Percentiles rank a stretch among this genome's conserved stretches.
These are phyloP conservation scores for Raphanus hybrid DNA, from an alignment of 441 rosid genomes.

Conservation along the genomic window DNA sequence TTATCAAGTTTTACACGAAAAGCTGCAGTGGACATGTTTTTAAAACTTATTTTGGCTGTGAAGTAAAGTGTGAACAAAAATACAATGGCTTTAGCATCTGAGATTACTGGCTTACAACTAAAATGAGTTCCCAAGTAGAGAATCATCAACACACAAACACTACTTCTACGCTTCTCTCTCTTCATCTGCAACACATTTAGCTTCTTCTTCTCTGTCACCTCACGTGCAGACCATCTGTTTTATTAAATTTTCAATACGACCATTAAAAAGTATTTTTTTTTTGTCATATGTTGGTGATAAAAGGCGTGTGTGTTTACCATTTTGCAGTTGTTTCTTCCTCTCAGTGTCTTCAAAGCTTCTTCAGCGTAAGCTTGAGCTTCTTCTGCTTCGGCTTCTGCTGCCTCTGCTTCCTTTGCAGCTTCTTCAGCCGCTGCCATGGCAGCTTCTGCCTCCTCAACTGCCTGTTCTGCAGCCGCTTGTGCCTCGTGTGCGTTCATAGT, in stretches of 20 bases:
- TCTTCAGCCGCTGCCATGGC: conserved; percentile 91
- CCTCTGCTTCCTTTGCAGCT: conserved; percentile 95
- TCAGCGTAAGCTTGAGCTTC: conserved; percentile 89
- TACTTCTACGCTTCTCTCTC: background rate
- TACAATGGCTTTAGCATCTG: background rate
- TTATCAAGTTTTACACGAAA: no score
- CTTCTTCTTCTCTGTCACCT: conserved; percentile 15
- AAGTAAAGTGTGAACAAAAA: background rate
- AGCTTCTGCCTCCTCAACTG: conserved; percentile 94
- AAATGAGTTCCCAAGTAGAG: conserved; percentile 27
- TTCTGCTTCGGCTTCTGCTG: conserved; percentile 91
- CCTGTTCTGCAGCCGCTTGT: conserved; percentile 79
- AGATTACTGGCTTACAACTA: conserved; percentile 19
- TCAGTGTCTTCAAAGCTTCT: conserved; percentile 73
- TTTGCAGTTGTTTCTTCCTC: conserved; percentile 64
- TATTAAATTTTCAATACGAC: conserved; percentile 10
- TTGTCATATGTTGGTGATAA: background rate
- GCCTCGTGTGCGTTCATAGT: conserved; percentile 86
- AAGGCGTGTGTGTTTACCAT: conserved; percentile 43
- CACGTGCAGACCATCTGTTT: conserved; percentile 33
- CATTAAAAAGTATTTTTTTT: conserved; percentile 5
- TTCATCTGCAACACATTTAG: background rate
- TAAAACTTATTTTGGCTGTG: background rate
- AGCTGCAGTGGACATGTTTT: no score
- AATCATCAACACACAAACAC: conserved; percentile 24